Base-by-base conservation (phyloP, 2,329 filamentous ascomycete genomes). In the Colletotrichum gloeosporioides region DNA sequence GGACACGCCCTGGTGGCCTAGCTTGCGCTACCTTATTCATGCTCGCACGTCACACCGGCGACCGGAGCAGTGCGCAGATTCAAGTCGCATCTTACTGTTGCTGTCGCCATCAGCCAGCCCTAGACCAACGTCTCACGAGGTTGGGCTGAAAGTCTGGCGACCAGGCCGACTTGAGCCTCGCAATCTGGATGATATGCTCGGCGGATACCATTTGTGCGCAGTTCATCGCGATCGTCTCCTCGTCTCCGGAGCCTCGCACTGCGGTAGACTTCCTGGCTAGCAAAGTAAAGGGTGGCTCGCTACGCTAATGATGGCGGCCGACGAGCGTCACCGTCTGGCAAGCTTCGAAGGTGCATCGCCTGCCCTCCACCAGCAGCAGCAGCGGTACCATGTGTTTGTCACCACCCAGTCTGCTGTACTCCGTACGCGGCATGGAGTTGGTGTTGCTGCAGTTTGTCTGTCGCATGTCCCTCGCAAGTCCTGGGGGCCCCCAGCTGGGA, bases 401-500 rank as follows among this genome's bases (percentile, higher is more conserved):
- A 57, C 64, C 66, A 27, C 18, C 25, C 44, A 12, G 44, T 31
- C 22, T 53, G 44, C 4, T 53, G 44, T 53, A 22, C 44, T 53
- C 44, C n/a, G 3, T 53, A 22, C n/a, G 44, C 44, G n/a, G 12
- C n/a, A 53, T 31, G 31, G 66, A 34, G 31, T 62, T 53, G 12
- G 18, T 22, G 44, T 64, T 55, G 72, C 68, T 75, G 72, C 69
- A 73, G 57, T 49, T 73, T 76, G 69, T 66, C 61, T 34, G 31
- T 34, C 55, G 39, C 69, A 69, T 36, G n/a, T 44, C 36, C 69
- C 27, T n/a, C 69, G n/a, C 36, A 29, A 16, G 57, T 18, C 25
- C 25, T 25, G 22, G 49, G 25, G 27, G 3, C 15, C 32, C 71
- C 65, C 34, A 32, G 32, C 32, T 29, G 39, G 64, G 63, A 44